Evolutionary conservation across 148 eudicot genomes (phyloP), one percentile per base, ranked within the genome.

Genomic region (Spergularia bocconei): DNA sequence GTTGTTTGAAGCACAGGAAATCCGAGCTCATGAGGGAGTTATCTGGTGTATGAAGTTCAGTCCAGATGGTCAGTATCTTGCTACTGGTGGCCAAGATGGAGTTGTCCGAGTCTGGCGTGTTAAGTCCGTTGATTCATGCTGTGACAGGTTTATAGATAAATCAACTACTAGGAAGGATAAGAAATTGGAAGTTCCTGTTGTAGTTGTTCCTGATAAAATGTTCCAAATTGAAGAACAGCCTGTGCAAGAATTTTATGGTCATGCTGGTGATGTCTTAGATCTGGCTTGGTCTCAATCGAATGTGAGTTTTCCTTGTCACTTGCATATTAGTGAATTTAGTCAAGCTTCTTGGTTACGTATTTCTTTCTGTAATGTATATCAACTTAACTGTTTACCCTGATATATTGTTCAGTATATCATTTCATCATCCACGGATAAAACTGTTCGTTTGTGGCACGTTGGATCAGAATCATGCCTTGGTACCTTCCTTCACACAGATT

Each of bases 41-140:
- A 88, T 93, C 54, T 81, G 93, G 93, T 74, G 85, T 21, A 90
- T 93, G 89, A 91, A 90, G 71, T 91, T 93, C 64, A 93, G 98
- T 78, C 91, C 92, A 17, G 89, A 93, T 83, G 97, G 97, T 16
- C 81, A 86, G 78, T 90, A 83, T 79, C 80, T 93, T 51, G 97
- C 98, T 4, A 88, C 87, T 79, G 97, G 89, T 48, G 97, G 98
- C 66, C 84, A 86, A 79, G 98, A 93, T 78, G 92, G 95, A 47
- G 83, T 90, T 76, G 85, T 92, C 56, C 87, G 92, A 13, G 77
- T 93, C 67, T 93, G 98, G 97, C 83, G 75, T 13, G 86, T 88
- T 55, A 80, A 48, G 14, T 71, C 70, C 14, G 69, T 77, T 0
- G 84, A 77, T 74, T 75, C 85, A 62, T 74, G 60, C 41, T 56